phyloP scores from a whole-genome alignment of 768 basidiomycete species.

The Naganishia kalamii region DNA sequence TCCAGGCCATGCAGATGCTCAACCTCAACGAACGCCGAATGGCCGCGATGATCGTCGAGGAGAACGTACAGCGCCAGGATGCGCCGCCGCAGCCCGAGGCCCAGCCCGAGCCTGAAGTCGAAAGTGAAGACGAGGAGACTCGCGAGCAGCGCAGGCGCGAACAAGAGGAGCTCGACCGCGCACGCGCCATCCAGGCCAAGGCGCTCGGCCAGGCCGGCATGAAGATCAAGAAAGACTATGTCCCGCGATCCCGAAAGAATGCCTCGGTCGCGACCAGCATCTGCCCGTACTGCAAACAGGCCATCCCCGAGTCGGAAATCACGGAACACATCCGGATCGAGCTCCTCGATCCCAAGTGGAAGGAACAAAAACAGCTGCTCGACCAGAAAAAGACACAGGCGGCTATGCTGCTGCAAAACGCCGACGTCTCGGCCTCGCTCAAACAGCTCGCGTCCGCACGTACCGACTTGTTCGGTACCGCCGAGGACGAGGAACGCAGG shows the following conservation, averaged over 20 bases:
- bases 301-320: conserved; percentile 89
- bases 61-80: conserved; percentile 53
- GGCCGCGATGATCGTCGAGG: conserved; percentile 98
- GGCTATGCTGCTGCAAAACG: conserved; percentile 52
- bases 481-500: conserved; percentile 82
- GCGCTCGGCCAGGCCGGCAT: conserved; percentile 46
- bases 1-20: conserved; percentile 92
- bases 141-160: conserved; percentile 52
- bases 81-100: conserved; percentile 45
- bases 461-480: conserved; percentile 93
- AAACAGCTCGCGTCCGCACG: conserved; percentile 89
- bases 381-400: conserved; percentile 74
- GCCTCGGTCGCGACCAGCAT: conserved; percentile 69
- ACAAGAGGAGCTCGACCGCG: conserved; percentile 65
- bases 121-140: conserved; percentile 52
- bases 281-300: conserved; percentile 90
- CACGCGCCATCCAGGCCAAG: conserved; percentile 71
- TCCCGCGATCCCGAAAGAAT: conserved; percentile 58
- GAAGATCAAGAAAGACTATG: conserved; percentile 69
- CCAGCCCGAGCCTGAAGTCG: conserved; percentile 42
- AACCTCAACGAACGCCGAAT: conserved; percentile 93
- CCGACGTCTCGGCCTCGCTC: conserved; percentile 88
- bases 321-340: conserved; percentile 99
- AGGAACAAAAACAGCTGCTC: conserved; percentile 80
- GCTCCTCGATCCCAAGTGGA: conserved; percentile 94